phyloP scores from a whole-genome alignment of 805 yeast species.

The Cyberlindnera petersonii region DNA sequence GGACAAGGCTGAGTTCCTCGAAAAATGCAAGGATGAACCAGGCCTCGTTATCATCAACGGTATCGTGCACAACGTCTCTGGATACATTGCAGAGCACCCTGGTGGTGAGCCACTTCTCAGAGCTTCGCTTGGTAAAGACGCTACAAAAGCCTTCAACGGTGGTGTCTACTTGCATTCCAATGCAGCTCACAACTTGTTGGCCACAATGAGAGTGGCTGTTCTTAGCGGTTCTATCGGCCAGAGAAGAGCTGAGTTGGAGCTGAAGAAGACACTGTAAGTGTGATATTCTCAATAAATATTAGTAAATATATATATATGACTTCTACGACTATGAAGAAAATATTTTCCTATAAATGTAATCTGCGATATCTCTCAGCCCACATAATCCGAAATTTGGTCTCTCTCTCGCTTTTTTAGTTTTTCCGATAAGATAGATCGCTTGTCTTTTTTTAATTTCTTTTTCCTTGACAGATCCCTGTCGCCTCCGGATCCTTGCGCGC shows the following conservation, averaged over 20 bases:
- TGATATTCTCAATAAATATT: neutral
- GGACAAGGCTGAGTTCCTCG: constrained; percentile 58
- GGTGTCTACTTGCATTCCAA: constrained; percentile 83
- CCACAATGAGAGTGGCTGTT: constrained; percentile 79
- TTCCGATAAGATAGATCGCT: neutral
- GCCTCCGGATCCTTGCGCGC: constrained; percentile 1
- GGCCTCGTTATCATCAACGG: constrained; percentile 73
- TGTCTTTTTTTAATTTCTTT: neutral
- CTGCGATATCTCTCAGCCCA: too few species aligned
- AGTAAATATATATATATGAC: too few species aligned
- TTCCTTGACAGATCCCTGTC: neutral
- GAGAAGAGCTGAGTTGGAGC: constrained; percentile 22
- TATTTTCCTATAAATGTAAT: too few species aligned
- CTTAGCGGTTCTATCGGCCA: constrained; percentile 58
- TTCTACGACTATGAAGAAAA: too few species aligned
- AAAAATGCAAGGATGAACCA: constrained; percentile 37
- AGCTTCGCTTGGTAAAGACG: constrained; percentile 76
- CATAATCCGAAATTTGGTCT: too few species aligned
- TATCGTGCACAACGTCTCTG: constrained; percentile 71
- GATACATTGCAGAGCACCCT: constrained; percentile 72
- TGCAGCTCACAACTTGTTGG: constrained; percentile 80
- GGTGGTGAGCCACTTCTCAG: constrained; percentile 75
- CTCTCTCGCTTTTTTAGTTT: too few species aligned
- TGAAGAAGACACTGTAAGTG: constrained; percentile 16
- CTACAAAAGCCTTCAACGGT: constrained; percentile 80